phyloP scores from a whole-genome alignment of 768 basidiomycete genomes.

The Mycena floridula region DNA sequence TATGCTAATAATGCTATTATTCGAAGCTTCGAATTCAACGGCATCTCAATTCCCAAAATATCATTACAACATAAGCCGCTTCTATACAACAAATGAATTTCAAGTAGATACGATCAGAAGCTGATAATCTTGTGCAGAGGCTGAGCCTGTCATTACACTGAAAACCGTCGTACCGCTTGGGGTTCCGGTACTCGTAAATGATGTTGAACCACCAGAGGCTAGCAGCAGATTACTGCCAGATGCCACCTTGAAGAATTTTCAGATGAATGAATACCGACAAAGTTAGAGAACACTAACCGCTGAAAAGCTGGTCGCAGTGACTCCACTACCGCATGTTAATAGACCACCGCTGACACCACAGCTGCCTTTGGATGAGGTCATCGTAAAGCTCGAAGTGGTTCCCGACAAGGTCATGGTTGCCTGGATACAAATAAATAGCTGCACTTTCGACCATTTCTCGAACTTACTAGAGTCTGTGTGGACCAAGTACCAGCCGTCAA shows the following conservation, averaged over 20 bases:
- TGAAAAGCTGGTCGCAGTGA: slow-evolving; percentile 40
- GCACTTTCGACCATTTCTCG: too few species aligned
- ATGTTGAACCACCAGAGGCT: slow-evolving; percentile 42
- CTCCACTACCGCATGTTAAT: slow-evolving; percentile 48
- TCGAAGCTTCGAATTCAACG: too few species aligned
- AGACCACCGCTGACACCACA: slow-evolving; percentile 43
- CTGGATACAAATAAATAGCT: too few species aligned
- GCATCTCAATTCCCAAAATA: background rate
- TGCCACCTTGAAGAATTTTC: slow-evolving; percentile 26
- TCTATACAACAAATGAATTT: slow-evolving; percentile 1
- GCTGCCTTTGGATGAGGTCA: slow-evolving; percentile 52
- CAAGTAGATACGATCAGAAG: slow-evolving; percentile 31
- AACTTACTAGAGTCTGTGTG: slow-evolving; percentile 53
- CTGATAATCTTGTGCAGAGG: slow-evolving; percentile 27
- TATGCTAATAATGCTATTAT: too few species aligned
- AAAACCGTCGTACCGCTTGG: slow-evolving; percentile 46
- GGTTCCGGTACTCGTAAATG: slow-evolving; percentile 41
- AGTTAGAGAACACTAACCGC: slow-evolving; percentile 33
- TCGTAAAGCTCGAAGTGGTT: slow-evolving; percentile 43
- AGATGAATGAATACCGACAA: too few species aligned
- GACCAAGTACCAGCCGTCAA: slow-evolving; percentile 54
- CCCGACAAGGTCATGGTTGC: slow-evolving; percentile 50
- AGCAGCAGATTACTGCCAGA: slow-evolving; percentile 43
- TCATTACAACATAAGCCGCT: background rate
- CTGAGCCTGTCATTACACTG: slow-evolving; percentile 30